These are phyloP conservation scores for Sporothrix euskadiensis DNA, from an alignment of 2,329 filamentous ascomycete genomes.

Conservation along the genomic window DNA sequence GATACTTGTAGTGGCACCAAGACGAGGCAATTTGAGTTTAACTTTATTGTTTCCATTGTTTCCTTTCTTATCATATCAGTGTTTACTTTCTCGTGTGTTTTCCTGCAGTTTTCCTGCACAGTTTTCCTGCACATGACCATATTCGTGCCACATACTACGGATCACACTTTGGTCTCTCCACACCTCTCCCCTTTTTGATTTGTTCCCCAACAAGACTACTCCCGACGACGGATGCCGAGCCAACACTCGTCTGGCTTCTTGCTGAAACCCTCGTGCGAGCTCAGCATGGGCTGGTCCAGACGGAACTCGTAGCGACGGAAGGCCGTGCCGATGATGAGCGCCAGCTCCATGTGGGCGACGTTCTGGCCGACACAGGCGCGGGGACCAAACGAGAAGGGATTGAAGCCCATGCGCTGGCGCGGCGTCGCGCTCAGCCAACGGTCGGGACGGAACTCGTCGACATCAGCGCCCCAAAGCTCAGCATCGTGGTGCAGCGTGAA, in stretches of 20 bases:
- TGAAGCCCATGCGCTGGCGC: slow-evolving; percentile 30
- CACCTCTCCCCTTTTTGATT: too few relatives aligned
- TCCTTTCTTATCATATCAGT: too few relatives aligned
- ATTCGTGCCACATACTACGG: too few relatives aligned
- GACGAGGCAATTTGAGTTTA: background rate
- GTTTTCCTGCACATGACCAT: too few relatives aligned
- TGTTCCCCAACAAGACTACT: background rate
- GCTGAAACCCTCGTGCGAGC: slow-evolving; percentile 30
- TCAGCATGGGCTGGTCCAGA: slow-evolving; percentile 22
- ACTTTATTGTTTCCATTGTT: background rate
- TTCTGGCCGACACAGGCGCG: slow-evolving; percentile 32
- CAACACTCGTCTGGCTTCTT: slow-evolving; percentile 30
- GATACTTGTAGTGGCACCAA: background rate
- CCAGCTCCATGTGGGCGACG: slow-evolving; percentile 31
- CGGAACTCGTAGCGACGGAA: slow-evolving; percentile 31
- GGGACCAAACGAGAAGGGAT: slow-evolving; percentile 31
- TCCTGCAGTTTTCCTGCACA: too few relatives aligned
- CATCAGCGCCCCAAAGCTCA: slow-evolving; percentile 37
- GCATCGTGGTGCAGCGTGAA: slow-evolving; percentile 30
- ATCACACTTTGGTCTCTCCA: too few relatives aligned
- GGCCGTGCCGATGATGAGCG: slow-evolving; percentile 29
- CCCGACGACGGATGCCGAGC: slow-evolving; percentile 27
- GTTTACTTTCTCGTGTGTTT: too few relatives aligned
- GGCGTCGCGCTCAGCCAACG: slow-evolving; percentile 34
- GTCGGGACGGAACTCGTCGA: slow-evolving; percentile 35